Base-by-base conservation (phyloP, 208 protist genomes). In the Naegleria gruberi region DNA sequence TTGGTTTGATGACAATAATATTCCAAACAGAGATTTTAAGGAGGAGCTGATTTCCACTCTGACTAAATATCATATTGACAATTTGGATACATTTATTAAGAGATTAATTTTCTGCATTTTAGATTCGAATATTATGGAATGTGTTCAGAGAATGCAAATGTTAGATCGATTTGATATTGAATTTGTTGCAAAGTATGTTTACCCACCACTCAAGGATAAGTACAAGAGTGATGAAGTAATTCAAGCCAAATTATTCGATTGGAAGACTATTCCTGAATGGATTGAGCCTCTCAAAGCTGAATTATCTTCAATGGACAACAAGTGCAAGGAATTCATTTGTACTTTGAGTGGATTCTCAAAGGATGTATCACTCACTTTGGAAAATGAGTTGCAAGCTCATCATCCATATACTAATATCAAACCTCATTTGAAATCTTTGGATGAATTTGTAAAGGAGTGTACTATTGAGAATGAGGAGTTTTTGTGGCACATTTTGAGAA, bases 91-190 rank as follows among this genome's bases (percentile, higher is more conserved):
- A 77, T 77, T 77, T 77, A n/a, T 77, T 37, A 5, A 77, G 0
- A 37, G 8, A 37, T 8, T 77, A 6, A 7, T 19, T 37, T 37
- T 45, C 44, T 84, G 42, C 17, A 19, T 84, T 41, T 44, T 45
- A 44, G 17, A 45, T 45, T 84, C 81, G n/a, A 84, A 84, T 44
- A 44, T 84, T 84, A 46, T 84, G 42, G 41, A 84, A 30, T 19
- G 37, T 40, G 23, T 84, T 17, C 34, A 84, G 30, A 10, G 81
- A 45, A 44, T 84, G 8, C 81, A 84, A 30, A 17, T 30, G 30
- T n/a, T 84, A 26, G 81, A 84, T 45, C 81, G 42, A 19, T 45
- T 84, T 30, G 81, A 84, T 45, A 45, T 84, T 45, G 81, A 84
- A 84, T 77, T 77, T 77, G 34, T 77, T 37, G 26, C 17, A 30